A percentile compares a stretch with the other conserved stretches of the same genome.
These are phyloP conservation scores for Nemophila menziesii DNA, from an alignment of 257 asterid species.

Conservation along the genomic window DNA sequence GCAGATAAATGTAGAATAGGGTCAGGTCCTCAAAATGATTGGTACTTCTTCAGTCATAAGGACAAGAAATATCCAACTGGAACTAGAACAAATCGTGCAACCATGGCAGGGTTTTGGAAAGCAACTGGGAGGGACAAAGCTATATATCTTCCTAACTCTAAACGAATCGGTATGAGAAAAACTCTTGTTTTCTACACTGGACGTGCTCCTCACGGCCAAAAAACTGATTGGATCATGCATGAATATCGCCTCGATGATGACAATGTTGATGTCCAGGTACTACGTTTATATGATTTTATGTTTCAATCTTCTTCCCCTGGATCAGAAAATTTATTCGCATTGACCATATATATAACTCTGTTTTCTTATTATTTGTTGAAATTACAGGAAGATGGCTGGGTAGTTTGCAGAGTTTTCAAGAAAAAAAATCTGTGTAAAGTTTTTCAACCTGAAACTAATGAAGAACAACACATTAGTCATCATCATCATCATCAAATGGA, in stretches of 20 bases:
- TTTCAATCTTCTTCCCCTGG: background rate
- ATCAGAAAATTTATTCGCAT: background rate
- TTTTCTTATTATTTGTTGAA: conserved; percentile 1
- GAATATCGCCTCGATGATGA: conserved; percentile 68
- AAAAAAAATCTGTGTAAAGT: conserved; percentile 48
- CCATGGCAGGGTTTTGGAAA: conserved; percentile 77
- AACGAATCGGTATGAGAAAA: conserved; percentile 70
- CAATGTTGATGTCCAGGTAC: conserved; percentile 32
- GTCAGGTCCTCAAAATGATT: conserved; percentile 66
- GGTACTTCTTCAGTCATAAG: conserved; percentile 85
- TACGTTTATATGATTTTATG: background rate
- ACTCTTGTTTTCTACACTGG: conserved; percentile 83
- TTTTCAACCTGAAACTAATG: conserved; percentile 35
- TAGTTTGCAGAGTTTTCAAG: conserved; percentile 73
- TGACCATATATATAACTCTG: background rate
- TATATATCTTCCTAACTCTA: conserved; percentile 38
- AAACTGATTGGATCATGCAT: conserved; percentile 91
- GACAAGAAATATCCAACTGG: conserved; percentile 83
- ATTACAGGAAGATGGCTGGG: conserved; percentile 91
- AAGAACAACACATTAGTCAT: conserved; percentile 18
- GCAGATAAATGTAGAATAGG: conserved; percentile 82
- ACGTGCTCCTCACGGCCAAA: conserved; percentile 78
- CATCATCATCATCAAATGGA: conserved; percentile 10
- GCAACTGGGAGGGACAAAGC: conserved; percentile 75
- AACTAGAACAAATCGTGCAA: conserved; percentile 70